Evolutionary conservation across 2,329 filamentous ascomycete species (phyloP).

Genomic region (Alternaria dauci): DNA sequence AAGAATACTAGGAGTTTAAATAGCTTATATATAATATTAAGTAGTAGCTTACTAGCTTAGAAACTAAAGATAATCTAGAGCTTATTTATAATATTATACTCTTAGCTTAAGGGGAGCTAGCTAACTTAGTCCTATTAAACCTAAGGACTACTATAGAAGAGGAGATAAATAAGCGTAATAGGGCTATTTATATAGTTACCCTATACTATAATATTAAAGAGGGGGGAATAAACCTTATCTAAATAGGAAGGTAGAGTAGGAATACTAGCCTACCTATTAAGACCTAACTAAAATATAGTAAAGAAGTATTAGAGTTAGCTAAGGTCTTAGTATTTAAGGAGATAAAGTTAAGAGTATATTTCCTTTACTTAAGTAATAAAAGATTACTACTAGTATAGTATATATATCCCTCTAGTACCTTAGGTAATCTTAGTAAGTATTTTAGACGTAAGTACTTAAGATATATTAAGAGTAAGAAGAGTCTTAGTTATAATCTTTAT

Average conservation of each 20-base stretch:
- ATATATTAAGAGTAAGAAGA: conserved; percentile 5
- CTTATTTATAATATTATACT: conserved; percentile 9
- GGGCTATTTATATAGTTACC: conserved; percentile 11
- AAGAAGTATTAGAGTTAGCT: conserved; percentile 24
- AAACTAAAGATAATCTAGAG: conserved; percentile 12
- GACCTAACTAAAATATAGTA: conserved; percentile 12
- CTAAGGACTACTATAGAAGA: conserved; percentile 8
- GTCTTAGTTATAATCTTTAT: conserved; percentile 17
- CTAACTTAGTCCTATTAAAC: not conserved
- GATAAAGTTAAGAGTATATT: conserved; percentile 25
- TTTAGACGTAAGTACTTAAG: conserved; percentile 21
- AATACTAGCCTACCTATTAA: conserved; percentile 5
- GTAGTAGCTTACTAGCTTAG: conserved; percentile 26
- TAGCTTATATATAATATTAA: conserved; percentile 25
- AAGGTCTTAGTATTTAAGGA: conserved; percentile 20
- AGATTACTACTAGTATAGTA: conserved; percentile 6
- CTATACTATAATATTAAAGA: conserved; percentile 22
- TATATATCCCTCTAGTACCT: conserved; percentile 18
- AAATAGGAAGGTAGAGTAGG: conserved; percentile 1
- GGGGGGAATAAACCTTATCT: conserved; percentile 9
- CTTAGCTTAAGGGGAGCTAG: conserved; percentile 15
- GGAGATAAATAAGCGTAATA: conserved; percentile 11
- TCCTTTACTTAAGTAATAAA: conserved; percentile 24
- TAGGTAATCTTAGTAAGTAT: conserved; percentile 26
- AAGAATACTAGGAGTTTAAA: conserved; percentile 16